These are phyloP conservation scores for Boletellus ananas DNA, from an alignment of 768 basidiomycete genomes.

Conservation along the genomic window DNA sequence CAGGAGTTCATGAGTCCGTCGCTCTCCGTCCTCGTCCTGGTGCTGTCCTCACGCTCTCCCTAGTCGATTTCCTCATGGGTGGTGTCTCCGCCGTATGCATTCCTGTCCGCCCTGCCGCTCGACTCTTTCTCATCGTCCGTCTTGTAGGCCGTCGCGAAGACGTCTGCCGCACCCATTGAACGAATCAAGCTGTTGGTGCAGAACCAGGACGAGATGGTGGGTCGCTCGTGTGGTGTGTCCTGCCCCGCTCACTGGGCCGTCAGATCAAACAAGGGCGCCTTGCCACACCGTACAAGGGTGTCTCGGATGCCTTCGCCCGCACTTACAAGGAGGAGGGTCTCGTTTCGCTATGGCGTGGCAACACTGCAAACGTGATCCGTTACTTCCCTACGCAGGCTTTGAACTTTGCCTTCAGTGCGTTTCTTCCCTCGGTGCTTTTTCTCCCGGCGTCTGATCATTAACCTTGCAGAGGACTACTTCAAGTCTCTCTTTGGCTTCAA, in stretches of 20 bases:
- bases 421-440: background rate
- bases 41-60: conserved; percentile 14
- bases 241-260: conserved; percentile 4
- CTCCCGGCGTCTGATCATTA: conserved; percentile 1
- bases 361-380: conserved; percentile 99
- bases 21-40: background rate
- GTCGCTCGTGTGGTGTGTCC: conserved; percentile 13
- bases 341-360: conserved; percentile 96
- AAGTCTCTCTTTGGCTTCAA: conserved; percentile 99
- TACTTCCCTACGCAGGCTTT: conserved; percentile 99
- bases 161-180: conserved; percentile 98
- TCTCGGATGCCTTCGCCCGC: conserved; percentile 85
- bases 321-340: conserved; percentile 96
- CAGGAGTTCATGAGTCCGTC: conserved; percentile 80
- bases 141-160: conserved; percentile 92
- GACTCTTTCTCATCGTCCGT: conserved; percentile 17
- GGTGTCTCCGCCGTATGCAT: conserved; percentile 83
- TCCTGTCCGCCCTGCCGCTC: background rate
- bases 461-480: conserved; percentile 81
- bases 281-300: conserved; percentile 92
- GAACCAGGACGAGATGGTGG: conserved; percentile 99
- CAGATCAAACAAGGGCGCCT: conserved; percentile 99
- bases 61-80: conserved; percentile 95
- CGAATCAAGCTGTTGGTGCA: conserved; percentile 98
- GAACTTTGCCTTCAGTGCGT: conserved; percentile 97